Percentiles rank a stretch among this genome's conserved stretches.
These are phyloP conservation scores for Lophiostoma macrostomum DNA, from an alignment of 495 filamentous ascomycete genomes.

Conservation along the genomic window DNA sequence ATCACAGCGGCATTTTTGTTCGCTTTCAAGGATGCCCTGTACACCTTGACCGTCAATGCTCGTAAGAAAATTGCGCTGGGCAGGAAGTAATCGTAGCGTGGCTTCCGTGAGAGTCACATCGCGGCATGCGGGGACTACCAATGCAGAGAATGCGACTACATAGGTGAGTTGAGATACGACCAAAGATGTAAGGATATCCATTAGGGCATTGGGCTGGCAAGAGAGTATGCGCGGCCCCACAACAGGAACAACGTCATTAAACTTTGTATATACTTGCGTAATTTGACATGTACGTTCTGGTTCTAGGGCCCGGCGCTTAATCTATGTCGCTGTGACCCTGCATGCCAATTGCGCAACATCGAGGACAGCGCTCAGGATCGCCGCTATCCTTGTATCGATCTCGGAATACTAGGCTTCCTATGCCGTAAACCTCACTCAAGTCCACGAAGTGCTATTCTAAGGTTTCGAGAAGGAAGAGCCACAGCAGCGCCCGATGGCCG, in stretches of 20 bases:
- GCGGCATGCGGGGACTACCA: too few species aligned
- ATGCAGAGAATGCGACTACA: too few species aligned
- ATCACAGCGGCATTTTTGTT: conserved; percentile 96
- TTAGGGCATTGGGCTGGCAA: conserved; percentile 10
- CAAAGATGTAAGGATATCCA: neutral
- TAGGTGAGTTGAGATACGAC: neutral
- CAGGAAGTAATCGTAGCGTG: neutral
- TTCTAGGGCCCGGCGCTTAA: neutral
- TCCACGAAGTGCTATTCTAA: too few species aligned
- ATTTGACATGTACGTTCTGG: conserved; percentile 9
- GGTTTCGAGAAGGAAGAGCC: too few species aligned
- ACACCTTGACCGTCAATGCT: conserved; percentile 57
- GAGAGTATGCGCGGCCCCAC: conserved; percentile 11
- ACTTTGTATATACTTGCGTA: conserved; percentile 8
- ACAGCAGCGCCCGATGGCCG: too few species aligned
- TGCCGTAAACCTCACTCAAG: neutral
- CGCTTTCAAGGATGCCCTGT: conserved; percentile 92
- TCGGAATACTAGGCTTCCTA: neutral
- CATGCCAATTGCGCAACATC: too few species aligned
- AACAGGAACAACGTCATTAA: neutral
- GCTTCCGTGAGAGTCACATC: neutral
- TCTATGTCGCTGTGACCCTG: too few species aligned
- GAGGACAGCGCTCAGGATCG: too few species aligned
- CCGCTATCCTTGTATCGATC: neutral
- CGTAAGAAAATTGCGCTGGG: conserved; percentile 49